A percentile compares a stretch with the other conserved stretches of the same genome.
Evolutionary conservation across 2,329 filamentous ascomycete species (phyloP).

Genomic region (Spiromastix sp.): DNA sequence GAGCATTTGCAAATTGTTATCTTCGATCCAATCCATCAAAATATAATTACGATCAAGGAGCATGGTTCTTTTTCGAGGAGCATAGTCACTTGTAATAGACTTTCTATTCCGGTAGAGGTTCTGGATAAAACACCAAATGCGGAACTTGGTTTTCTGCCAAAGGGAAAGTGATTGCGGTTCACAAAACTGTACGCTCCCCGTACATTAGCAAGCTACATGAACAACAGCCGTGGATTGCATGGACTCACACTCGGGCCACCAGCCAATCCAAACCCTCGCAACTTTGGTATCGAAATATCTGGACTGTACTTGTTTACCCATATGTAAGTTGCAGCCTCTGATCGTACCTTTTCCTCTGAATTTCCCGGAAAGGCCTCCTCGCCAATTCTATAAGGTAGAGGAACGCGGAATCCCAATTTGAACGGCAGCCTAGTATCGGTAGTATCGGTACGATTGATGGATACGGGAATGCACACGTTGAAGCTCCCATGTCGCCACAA

Average conservation of each 20-base stretch:
- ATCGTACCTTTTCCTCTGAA: constrained; percentile 15
- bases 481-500: constrained; percentile 11
- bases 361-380: constrained; percentile 13
- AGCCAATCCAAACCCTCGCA: constrained; percentile 16
- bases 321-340: constrained; percentile 14
- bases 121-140: constrained; percentile 5
- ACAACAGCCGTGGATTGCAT: neutral
- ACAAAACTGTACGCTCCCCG: constrained; percentile 7
- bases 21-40: constrained; percentile 9
- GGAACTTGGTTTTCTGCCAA: constrained; percentile 8
- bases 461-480: constrained; percentile 10
- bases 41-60: constrained; percentile 9
- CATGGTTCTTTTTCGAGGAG: constrained; percentile 4
- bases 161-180: constrained; percentile 5
- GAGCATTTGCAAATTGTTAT: constrained; percentile 7
- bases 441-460: constrained; percentile 3
- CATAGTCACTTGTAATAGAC: constrained; percentile 5
- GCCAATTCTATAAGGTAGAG: constrained; percentile 11
- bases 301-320: constrained; percentile 14
- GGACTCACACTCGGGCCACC: constrained; percentile 10
- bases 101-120: neutral
- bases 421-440: constrained; percentile 1
- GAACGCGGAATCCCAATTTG: constrained; percentile 8
- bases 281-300: constrained; percentile 11
- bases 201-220: constrained; percentile 1